Evolutionary conservation across 352 stramenopile species (phyloP).

Genomic region (Globisporangium rhizosaccharum): DNA sequence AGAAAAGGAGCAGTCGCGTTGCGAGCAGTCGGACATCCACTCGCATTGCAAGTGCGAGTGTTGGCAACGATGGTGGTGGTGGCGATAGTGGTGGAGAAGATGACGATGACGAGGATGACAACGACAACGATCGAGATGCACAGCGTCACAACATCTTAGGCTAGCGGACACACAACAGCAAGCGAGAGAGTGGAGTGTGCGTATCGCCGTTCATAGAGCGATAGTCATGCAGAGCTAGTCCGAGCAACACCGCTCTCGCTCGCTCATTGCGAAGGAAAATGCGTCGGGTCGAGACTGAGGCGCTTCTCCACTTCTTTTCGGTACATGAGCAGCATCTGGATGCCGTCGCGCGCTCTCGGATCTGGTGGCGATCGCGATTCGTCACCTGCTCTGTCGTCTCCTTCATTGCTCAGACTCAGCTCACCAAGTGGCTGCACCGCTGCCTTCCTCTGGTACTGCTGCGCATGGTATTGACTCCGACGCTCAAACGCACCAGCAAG

Average conservation of each 20-base stretch:
- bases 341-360: slow-evolving; percentile 34
- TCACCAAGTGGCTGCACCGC: too few relatives aligned
- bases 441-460: background rate
- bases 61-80: background rate
- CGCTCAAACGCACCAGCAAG: slow-evolving; percentile 3
- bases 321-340: slow-evolving; percentile 61
- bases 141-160: slow-evolving; percentile 31
- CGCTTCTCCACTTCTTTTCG: slow-evolving; percentile 59
- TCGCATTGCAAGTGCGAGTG: background rate
- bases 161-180: slow-evolving; percentile 1
- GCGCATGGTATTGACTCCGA: background rate
- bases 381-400: background rate
- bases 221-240: background rate
- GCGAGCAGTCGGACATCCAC: slow-evolving; percentile 11
- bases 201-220: too few relatives aligned
- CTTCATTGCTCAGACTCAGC: background rate
- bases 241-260: background rate
- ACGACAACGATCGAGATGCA: slow-evolving; percentile 19
- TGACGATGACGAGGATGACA: slow-evolving; percentile 17
- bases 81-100: background rate
- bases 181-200: background rate
- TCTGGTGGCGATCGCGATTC: slow-evolving; percentile 12
- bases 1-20: background rate
- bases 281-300: slow-evolving; percentile 25
- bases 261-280: slow-evolving; percentile 7